These are phyloP conservation scores for Kuraishia cidri DNA, from an alignment of 805 yeast genomes.

Conservation along the genomic window DNA sequence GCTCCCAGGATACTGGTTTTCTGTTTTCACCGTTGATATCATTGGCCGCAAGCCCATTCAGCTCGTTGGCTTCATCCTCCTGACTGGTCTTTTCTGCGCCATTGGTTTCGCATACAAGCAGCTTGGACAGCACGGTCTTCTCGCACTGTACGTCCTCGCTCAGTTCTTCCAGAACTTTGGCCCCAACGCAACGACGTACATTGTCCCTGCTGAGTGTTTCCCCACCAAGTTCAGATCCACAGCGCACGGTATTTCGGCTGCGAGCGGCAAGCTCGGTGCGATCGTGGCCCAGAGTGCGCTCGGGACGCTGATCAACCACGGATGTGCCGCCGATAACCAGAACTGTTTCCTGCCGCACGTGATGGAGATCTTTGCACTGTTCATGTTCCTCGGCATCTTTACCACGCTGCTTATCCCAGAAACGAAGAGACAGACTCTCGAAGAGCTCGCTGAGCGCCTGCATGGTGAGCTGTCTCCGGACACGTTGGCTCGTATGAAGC, in stretches of 20 bases:
- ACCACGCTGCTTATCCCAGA: conserved; percentile 61
- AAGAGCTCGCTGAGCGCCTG: conserved; percentile 60
- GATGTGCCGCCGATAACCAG: conserved; percentile 43
- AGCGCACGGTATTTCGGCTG: conserved; percentile 62
- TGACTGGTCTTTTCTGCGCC: conserved; percentile 43
- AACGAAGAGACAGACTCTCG: conserved; percentile 74
- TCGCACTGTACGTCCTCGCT: conserved; percentile 48
- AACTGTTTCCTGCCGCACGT: conserved; percentile 78
- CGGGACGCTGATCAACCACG: conserved; percentile 67
- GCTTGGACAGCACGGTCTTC: conserved; percentile 33
- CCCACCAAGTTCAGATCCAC: conserved; percentile 60
- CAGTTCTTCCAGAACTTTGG: conserved; percentile 64
- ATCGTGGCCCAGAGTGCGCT: conserved; percentile 59
- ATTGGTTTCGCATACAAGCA: conserved; percentile 53
- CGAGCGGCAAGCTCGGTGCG: conserved; percentile 58
- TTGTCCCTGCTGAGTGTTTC: conserved; percentile 57
- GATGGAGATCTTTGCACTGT: conserved; percentile 76
- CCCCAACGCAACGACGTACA: conserved; percentile 56
- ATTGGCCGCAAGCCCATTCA: conserved; percentile 52
- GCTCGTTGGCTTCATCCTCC: conserved; percentile 45
- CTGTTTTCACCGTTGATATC: conserved; percentile 44
- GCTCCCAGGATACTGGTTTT: conserved; percentile 54
- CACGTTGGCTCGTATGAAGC: no score
- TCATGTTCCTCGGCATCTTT: conserved; percentile 66
- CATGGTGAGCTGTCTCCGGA: conserved; percentile 77